Conservation (phyloP, 1,139 yeast genomes). For the Spathaspora sp. region DNA sequence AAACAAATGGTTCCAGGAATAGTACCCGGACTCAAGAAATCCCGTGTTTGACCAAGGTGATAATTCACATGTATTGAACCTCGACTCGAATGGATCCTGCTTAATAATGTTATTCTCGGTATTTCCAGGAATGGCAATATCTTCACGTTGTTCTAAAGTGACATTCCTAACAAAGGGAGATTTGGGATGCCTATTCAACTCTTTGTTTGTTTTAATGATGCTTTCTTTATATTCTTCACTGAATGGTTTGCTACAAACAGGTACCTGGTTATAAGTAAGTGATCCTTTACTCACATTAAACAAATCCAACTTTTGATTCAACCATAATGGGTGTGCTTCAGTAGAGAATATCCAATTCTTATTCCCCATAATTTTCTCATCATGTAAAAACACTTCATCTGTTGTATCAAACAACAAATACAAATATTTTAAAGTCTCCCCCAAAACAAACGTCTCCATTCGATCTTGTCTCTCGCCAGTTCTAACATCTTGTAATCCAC, state of each 20-base stretch:
- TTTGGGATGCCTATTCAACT: slow-evolving; percentile 4
- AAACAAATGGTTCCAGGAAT: slow-evolving; percentile 39
- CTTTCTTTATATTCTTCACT: not conserved
- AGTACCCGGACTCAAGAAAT: slow-evolving; percentile 32
- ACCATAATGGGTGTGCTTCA: slow-evolving; percentile 93
- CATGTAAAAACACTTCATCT: slow-evolving; percentile 51
- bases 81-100: slow-evolving; percentile 20
- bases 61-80: slow-evolving; percentile 33
- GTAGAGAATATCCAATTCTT: slow-evolving; percentile 80
- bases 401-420: slow-evolving; percentile 73
- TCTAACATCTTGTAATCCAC: slow-evolving; percentile 71
- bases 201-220: slow-evolving; percentile 2
- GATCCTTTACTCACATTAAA: slow-evolving; percentile 1
- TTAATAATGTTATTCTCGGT: slow-evolving; percentile 13
- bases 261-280: not conserved
- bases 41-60: slow-evolving; percentile 23
- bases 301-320: slow-evolving; percentile 23
- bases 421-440: slow-evolving; percentile 85
- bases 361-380: slow-evolving; percentile 24
- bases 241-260: slow-evolving; percentile 7
- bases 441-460: slow-evolving; percentile 88
- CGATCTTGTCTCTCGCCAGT: slow-evolving; percentile 67
- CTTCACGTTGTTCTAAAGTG: slow-evolving; percentile 16
- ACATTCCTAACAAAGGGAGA: slow-evolving; percentile 18
- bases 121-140: slow-evolving; percentile 16